Conservation (phyloP, 2,329 filamentous ascomycete genomes). For the Sordariomycetes sp. region DNA sequence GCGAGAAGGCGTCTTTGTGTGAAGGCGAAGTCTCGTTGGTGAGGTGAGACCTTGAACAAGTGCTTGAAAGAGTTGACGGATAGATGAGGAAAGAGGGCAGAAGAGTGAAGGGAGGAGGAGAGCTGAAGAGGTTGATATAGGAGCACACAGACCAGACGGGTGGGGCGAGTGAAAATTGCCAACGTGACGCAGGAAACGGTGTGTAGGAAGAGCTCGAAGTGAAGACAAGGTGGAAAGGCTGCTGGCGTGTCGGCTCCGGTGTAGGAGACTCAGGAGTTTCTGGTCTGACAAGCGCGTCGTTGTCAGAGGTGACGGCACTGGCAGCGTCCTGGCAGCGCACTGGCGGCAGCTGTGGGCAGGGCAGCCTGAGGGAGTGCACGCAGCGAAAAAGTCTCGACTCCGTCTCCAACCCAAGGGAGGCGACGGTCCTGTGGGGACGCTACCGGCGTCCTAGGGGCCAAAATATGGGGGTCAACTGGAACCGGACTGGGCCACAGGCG, state of each 20-base stretch:
- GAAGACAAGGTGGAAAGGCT: background rate
- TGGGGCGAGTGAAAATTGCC: slow-evolving; percentile 3
- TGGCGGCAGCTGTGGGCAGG: too few relatives aligned
- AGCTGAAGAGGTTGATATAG: slow-evolving; percentile 5
- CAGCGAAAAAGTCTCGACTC: too few relatives aligned
- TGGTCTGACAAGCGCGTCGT: background rate
- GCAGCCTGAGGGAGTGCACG: too few relatives aligned
- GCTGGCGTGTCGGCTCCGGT: background rate
- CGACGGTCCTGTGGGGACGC: too few relatives aligned
- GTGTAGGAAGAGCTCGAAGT: slow-evolving; percentile 1
- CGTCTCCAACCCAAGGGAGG: too few relatives aligned
- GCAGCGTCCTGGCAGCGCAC: background rate
- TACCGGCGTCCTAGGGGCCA: too few relatives aligned
- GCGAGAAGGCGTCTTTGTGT: too few relatives aligned
- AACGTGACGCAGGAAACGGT: slow-evolving; percentile 1
- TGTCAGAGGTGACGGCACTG: background rate
- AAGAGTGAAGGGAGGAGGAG: slow-evolving; percentile 1
- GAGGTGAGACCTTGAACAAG: too few relatives aligned
- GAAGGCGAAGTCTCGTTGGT: too few relatives aligned
- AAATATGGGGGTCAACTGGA: slow-evolving; percentile 6
- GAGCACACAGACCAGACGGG: slow-evolving; percentile 1
- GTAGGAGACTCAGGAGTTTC: background rate
- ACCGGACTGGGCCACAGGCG: slow-evolving; percentile 2
- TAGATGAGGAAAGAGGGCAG: background rate
- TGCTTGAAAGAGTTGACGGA: too few relatives aligned